These are phyloP conservation scores for Gentiana dahurica DNA, from an alignment of 257 asterid genomes.

Conservation along the genomic window DNA sequence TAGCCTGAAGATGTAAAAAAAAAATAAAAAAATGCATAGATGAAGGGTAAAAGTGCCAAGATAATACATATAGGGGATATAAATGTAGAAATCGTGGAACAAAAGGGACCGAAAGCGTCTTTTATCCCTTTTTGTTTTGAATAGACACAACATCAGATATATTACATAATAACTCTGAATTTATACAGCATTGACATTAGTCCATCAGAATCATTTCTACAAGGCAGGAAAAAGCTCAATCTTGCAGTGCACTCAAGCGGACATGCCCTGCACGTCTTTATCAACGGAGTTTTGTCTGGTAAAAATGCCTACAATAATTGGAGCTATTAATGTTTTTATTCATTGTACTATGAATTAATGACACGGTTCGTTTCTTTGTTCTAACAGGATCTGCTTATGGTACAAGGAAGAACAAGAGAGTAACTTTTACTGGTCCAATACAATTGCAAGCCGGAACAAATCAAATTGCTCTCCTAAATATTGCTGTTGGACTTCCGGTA, in stretches of 20 bases:
- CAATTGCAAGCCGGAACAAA: conserved; percentile 35
- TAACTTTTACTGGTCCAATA: conserved; percentile 35
- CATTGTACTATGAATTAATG: not conserved
- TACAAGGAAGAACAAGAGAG: conserved; percentile 21
- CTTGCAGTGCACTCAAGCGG: conserved; percentile 45
- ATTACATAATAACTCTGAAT: not conserved
- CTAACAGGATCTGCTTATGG: conserved; percentile 55
- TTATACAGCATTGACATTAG: conserved; percentile 36
- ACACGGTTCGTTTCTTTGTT: not conserved
- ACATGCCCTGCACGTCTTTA: conserved; percentile 46
- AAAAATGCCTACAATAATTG: not conserved
- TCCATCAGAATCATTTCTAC: conserved; percentile 47
- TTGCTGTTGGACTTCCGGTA: conserved; percentile 64
- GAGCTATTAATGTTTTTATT: not conserved
- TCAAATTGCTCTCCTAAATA: conserved; percentile 43
- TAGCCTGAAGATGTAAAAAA: no score
- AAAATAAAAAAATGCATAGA: no score
- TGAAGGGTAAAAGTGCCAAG: no score
- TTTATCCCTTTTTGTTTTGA: no score
- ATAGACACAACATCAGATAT: no score
- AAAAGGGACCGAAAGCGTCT: no score
- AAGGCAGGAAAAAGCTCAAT: conserved; percentile 31
- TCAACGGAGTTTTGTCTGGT: conserved; percentile 51
- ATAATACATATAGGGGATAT: no score
- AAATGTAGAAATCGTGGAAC: no score